A percentile compares a stretch with the other conserved stretches of the same genome.
phyloP scores from a whole-genome alignment of 169 alveolate species.

The Babesia bovis region DNA sequence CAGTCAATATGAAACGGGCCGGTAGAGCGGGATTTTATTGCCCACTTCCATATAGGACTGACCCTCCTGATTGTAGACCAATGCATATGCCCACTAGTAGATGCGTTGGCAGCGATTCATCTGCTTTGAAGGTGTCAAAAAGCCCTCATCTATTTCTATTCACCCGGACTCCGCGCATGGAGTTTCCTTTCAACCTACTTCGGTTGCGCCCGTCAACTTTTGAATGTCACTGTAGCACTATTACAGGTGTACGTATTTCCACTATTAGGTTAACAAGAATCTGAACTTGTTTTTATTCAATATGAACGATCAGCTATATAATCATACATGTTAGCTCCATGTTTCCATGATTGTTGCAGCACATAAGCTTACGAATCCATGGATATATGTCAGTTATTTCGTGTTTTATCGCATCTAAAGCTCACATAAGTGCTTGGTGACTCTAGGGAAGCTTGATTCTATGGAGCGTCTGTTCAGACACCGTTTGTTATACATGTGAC shows the following conservation, averaged over 20 bases:
- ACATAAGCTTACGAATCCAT: too few relatives aligned
- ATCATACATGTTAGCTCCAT: too few relatives aligned
- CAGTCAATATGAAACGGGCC: neutral
- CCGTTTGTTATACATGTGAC: too few relatives aligned
- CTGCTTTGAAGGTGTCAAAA: neutral
- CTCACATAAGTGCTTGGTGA: too few relatives aligned
- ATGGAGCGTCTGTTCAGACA: too few relatives aligned
- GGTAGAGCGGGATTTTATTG: conserved; percentile 22
- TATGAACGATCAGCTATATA: too few relatives aligned
- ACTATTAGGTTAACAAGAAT: neutral
- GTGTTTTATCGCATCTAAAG: too few relatives aligned
- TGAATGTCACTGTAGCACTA: conserved; percentile 14
- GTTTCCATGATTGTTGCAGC: too few relatives aligned
- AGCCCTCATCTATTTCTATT: neutral
- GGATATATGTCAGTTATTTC: too few relatives aligned
- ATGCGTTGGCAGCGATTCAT: neutral
- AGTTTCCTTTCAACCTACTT: neutral
- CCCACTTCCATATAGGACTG: conserved; percentile 34
- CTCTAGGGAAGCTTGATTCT: too few relatives aligned
- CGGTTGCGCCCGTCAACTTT: neutral
- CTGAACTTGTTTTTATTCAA: too few relatives aligned
- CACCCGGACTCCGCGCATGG: neutral
- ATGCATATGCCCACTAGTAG: neutral
- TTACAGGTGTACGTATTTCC: neutral
- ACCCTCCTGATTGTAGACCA: conserved; percentile 13